These are phyloP conservation scores for Euphrasia arctica DNA, from an alignment of 305 asterid species.

Conservation along the genomic window DNA sequence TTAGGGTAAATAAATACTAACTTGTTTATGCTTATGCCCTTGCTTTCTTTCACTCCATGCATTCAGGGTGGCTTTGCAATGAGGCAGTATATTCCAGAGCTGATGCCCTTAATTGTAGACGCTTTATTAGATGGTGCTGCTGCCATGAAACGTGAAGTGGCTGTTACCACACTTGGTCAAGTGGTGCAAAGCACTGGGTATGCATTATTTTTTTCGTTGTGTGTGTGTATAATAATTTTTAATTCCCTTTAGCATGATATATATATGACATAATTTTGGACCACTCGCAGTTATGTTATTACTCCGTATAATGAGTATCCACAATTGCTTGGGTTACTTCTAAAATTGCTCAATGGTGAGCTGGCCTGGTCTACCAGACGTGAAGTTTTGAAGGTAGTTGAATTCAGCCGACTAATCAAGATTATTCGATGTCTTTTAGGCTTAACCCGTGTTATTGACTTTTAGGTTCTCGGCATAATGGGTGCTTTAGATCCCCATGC, in stretches of 20 bases:
- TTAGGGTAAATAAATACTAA: conserved; percentile 12
- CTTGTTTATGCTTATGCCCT: conserved; percentile 13
- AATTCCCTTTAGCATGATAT: conserved; percentile 18
- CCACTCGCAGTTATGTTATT: conserved; percentile 73
- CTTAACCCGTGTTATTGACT: conserved; percentile 25
- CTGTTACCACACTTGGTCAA: conserved; percentile 97
- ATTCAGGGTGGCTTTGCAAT: conserved; percentile 96
- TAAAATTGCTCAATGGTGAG: conserved; percentile 93
- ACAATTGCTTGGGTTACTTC: conserved; percentile 83
- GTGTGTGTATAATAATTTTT: conserved; percentile 19
- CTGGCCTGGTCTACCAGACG: conserved; percentile 99
- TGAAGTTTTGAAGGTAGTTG: conserved; percentile 86
- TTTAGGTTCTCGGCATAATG: conserved; percentile 97
- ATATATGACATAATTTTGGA: conserved; percentile 18
- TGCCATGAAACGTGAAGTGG: conserved; percentile 95
- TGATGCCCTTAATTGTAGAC: conserved; percentile 92
- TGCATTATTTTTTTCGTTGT: conserved; percentile 22
- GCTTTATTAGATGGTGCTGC: conserved; percentile 96
- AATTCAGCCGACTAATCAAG: conserved; percentile 20
- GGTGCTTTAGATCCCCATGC: conserved; percentile 98
- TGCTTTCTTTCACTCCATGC: too few species aligned
- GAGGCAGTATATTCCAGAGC: conserved; percentile 93
- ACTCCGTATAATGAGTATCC: conserved; percentile 96
- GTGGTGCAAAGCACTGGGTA: conserved; percentile 99
- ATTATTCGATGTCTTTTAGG: conserved; percentile 16